Evolutionary conservation across 345 rosid species (phyloP).

Genomic region (Dimocarpus longan): DNA sequence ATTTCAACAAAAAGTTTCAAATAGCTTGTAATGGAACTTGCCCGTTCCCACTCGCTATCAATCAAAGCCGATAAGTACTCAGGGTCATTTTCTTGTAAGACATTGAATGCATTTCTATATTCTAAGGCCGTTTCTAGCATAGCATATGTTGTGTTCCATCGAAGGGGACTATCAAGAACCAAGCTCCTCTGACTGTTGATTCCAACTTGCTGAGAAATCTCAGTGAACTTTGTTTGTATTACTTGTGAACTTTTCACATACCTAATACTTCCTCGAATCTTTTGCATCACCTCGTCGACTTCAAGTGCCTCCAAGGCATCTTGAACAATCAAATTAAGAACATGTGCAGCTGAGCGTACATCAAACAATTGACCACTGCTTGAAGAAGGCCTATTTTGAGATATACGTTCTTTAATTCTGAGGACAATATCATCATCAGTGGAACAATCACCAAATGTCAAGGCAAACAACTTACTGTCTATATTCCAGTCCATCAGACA

Average conservation of each 20-base stretch:
- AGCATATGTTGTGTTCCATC: conserved; percentile 73
- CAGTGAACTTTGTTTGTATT: conserved; percentile 64
- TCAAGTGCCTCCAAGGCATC: conserved; percentile 65
- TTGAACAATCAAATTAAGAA: conserved; percentile 61
- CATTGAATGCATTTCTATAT: conserved; percentile 61
- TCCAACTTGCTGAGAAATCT: conserved; percentile 69
- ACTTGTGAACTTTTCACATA: conserved; percentile 78
- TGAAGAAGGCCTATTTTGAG: conserved; percentile 57
- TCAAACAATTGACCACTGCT: conserved; percentile 72
- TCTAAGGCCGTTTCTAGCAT: conserved; percentile 84
- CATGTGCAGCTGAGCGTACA: conserved; percentile 71
- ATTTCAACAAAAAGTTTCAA: conserved; percentile 68
- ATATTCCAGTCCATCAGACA: conserved; percentile 86
- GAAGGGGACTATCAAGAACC: conserved; percentile 58
- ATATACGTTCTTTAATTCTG: conserved; percentile 62
- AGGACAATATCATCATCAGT: conserved; percentile 65
- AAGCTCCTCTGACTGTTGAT: conserved; percentile 55
- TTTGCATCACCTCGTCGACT: conserved; percentile 61
- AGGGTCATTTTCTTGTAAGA: conserved; percentile 66
- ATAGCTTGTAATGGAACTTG: conserved; percentile 55
- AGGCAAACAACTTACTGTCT: conserved; percentile 81
- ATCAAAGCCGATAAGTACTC: conserved; percentile 53
- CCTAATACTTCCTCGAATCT: conserved; percentile 72
- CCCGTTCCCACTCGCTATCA: conserved; percentile 84
- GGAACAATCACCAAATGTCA: conserved; percentile 72